Evolutionary conservation across 331 rosid genomes (phyloP), one percentile per base, ranked within the genome.

Genomic region (Stylosanthes scabra): DNA sequence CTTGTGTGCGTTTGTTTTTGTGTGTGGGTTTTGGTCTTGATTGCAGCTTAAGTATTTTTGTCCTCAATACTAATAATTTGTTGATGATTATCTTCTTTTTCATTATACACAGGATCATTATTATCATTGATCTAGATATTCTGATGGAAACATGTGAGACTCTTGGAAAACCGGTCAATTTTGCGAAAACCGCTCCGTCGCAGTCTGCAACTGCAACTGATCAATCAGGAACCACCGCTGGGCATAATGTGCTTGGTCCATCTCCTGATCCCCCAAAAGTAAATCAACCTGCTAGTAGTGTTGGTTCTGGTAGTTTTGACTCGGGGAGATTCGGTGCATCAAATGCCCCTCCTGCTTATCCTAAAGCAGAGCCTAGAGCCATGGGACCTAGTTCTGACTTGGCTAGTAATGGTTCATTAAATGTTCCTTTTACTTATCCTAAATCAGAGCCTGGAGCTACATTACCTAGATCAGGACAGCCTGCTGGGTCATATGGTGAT

Each of bases 81-180:
- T 5, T n/a, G 45, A 50, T 74, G 57, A 44, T 42, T 69, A 73
- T 66, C 57, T 81, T 67, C 51, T 9, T 4, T 11, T 67, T 69
- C 34, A 7, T 58, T 73, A 52, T 64, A 44, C 60, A 74, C 96
- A 94, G 99, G 82, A 90, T 94, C 63, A 86, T 88, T 20, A 87
- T 94, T 80, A 85, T 91, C 12, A 65, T 94, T 31, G 86, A 87
- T n/a, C 67, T 94, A 60, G 96, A 90, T 20, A 63, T 94, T 81
- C 7, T 94, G 9, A 11, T 77, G 51, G 89, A 84, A 16, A 74
- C 34, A 67, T 88, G 90, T 81, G 96, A 88, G 3, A 8, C 77
- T 47, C 85, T 91, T 75, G 97, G 97, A 16, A 74, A 80, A 28
- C 96, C 97, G 49, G 74, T 29, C 0, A 8, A 86, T 8, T 83